Conservation (phyloP, 495 filamentous ascomycete species). For the Podospora bellae-mahoneyi region DNA sequence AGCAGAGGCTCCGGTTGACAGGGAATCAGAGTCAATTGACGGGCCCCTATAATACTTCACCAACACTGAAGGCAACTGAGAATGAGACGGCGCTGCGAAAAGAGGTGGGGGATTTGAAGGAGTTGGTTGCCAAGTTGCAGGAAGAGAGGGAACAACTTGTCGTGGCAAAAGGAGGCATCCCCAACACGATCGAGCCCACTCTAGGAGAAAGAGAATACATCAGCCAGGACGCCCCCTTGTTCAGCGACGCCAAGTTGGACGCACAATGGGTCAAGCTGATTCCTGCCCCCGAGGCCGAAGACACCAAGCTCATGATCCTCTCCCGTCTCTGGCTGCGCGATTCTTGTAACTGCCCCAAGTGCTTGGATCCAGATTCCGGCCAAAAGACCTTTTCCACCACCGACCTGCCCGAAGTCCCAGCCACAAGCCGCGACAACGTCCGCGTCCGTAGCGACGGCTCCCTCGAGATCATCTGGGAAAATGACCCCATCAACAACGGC, state of each 20-base stretch:
- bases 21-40: not conserved
- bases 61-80: not conserved
- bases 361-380: conserved; percentile 72
- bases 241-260: not conserved
- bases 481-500: conserved; percentile 26
- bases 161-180: not conserved
- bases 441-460: conserved; percentile 36
- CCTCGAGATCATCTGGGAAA: conserved; percentile 57
- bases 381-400: conserved; percentile 77
- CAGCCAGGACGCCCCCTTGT: not conserved
- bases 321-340: conserved; percentile 65
- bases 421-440: conserved; percentile 30
- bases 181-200: not conserved
- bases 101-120: not conserved
- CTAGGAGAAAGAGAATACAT: not conserved
- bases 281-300: not conserved
- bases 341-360: conserved; percentile 64
- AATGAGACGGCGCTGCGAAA: not conserved
- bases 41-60: not conserved
- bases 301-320: not conserved
- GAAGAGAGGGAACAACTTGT: not conserved
- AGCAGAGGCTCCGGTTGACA: not conserved
- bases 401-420: conserved; percentile 61
- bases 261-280: not conserved
- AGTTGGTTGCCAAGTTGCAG: not conserved